Base-by-base conservation (phyloP, 305 asterid species). In the Galium porrigens region DNA sequence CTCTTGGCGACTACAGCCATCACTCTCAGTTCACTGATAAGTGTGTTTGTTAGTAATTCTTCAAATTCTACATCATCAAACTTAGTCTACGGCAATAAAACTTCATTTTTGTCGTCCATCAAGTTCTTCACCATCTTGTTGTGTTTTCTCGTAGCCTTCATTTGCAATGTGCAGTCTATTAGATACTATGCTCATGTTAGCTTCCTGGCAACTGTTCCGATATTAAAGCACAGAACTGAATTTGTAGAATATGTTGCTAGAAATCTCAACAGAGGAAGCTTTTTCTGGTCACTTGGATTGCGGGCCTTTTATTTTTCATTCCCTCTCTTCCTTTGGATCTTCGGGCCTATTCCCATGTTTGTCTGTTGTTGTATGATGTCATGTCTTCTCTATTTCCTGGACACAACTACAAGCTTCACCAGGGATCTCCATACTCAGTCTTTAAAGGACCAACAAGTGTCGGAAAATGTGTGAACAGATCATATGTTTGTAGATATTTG, bases 151-250 rank as follows among this genome's bases (percentile, higher is more conserved):
- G 77, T 84, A 1, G 96, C 95, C 60, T 86, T 88, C 70, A 76
- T 86, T 34, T 86, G 85, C 85, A 80, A 88, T 27, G 81, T 88
- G 65, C 88, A 81, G 65, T 88, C 86, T 0, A 82, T 88, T 37
- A 80, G 96, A 77, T 88, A 88, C 72, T 88, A 83, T 18, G 92
- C 92, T 2, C 96, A 88, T 70, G 84, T 80, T 58, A 88, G 92
- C 80, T 84, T 88, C 70, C 84, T 88, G 1, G 85, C 72, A 34
- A 84, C 94, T 0, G 82, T 86, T 71, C 94, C 92, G 3, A 29
- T 81, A 2, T 77, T 66, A n/a, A 74, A 63, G 64, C 88, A 79
- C 66, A 77, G 74, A 29, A 77, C 66, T 67, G 87, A 85, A 18
- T 76, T 83, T 25, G 82, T 84, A 4, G 84, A 84, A 73, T 86